Percentiles rank a stretch among this genome's conserved stretches.
Evolutionary conservation across 2,329 filamentous ascomycete species (phyloP).

Genomic region (Colletotrichum sp.): DNA sequence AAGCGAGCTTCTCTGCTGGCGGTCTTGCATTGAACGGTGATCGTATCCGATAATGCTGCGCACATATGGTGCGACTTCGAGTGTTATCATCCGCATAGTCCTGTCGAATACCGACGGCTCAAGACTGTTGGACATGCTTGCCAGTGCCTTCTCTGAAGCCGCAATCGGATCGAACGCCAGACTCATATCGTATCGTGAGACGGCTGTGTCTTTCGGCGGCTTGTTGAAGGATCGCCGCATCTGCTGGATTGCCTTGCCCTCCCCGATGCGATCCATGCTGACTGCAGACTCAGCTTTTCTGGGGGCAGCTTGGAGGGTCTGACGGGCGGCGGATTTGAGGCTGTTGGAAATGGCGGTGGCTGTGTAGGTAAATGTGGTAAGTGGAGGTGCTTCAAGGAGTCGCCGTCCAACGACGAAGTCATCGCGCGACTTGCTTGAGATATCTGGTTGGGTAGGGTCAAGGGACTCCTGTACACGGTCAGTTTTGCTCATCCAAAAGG

Average conservation of each 20-base stretch:
- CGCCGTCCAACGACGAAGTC: constrained; percentile 55
- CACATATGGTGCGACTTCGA: constrained; percentile 90
- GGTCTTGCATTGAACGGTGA: constrained; percentile 69
- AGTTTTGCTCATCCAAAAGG: neutral
- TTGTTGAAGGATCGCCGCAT: constrained; percentile 42
- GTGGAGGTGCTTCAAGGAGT: constrained; percentile 50
- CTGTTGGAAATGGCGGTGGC: constrained; percentile 9
- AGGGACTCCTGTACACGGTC: constrained; percentile 47
- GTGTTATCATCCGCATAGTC: constrained; percentile 65
- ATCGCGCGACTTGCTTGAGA: constrained; percentile 51
- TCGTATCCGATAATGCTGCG: constrained; percentile 84
- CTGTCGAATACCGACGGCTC: constrained; percentile 80
- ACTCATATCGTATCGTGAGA: constrained; percentile 59
- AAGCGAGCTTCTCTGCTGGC: constrained; percentile 62
- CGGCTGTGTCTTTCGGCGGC: constrained; percentile 23
- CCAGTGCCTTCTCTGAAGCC: constrained; percentile 46
- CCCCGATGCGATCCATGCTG: constrained; percentile 29
- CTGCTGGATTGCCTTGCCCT: constrained; percentile 34
- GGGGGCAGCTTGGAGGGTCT: neutral
- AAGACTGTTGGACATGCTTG: constrained; percentile 45
- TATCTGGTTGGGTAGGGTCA: constrained; percentile 67
- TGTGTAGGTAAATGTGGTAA: constrained; percentile 28
- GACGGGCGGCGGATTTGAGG: constrained; percentile 13
- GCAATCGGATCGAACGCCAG: constrained; percentile 67
- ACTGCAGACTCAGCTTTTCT: neutral